Conservation (phyloP, 495 filamentous ascomycete species). For the Podospora fimiseda region DNA sequence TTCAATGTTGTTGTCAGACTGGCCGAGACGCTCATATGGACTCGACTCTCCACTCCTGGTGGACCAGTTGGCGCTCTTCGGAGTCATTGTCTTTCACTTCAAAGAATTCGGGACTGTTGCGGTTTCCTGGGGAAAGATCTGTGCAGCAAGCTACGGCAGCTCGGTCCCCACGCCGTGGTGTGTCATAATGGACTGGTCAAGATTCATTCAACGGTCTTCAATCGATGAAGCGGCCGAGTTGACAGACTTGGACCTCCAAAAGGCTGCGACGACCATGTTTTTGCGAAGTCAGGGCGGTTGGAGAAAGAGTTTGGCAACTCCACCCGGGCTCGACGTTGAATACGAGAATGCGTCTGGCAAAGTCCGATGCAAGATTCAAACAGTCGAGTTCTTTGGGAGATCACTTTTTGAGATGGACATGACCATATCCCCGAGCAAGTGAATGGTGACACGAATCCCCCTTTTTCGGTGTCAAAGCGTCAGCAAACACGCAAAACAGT, state of each 20-base stretch:
- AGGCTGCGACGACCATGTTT: background rate
- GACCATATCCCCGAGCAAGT: too few relatives aligned
- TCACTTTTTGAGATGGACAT: background rate
- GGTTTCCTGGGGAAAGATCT: background rate
- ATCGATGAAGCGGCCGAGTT: background rate
- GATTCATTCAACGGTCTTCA: background rate
- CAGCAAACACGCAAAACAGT: background rate
- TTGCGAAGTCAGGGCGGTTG: background rate
- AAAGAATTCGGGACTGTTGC: background rate
- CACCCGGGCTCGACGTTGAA: background rate
- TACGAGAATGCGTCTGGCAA: background rate
- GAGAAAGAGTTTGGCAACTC: background rate
- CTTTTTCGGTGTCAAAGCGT: background rate
- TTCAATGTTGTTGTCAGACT: background rate
- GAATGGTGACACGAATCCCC: too few relatives aligned
- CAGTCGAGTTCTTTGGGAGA: slow-evolving; percentile 1
- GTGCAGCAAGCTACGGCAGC: background rate
- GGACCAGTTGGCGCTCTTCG: background rate
- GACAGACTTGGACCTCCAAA: background rate
- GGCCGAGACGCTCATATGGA: background rate
- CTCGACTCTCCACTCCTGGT: background rate
- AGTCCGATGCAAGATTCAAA: background rate
- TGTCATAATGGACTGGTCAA: slow-evolving; percentile 2
- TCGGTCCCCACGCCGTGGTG: background rate
- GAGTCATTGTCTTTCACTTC: background rate